Base-by-base conservation (phyloP, 768 basidiomycete species). In the Phylloporus arenicola region DNA sequence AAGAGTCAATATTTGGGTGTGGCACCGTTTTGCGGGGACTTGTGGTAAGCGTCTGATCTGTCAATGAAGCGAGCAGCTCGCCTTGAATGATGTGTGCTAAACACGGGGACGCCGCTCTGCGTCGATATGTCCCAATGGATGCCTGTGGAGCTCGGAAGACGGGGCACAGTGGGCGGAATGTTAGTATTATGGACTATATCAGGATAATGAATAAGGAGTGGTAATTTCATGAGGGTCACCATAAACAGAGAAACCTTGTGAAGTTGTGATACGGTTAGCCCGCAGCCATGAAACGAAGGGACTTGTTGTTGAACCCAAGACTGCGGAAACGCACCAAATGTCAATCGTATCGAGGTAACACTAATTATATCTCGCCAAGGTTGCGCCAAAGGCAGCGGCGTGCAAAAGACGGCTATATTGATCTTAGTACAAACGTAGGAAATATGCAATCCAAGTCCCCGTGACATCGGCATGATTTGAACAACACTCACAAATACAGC, bases 401-500 rank as follows among this genome's bases (percentile, higher is more conserved):
- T 10, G 8, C 2, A 19, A 19, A 13, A 39, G 20, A 19, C 10
- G 10, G 38, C 19, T 39, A 39, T 25, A 50, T 58, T 47, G n/a
- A 39, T 48, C 38, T 22, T 29, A 48, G 29, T n/a, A 29, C 9
- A 31, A 16, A 42, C 12, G 20, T 35, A 40, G 46, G 31, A 34
- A 41, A 41, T 25, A 51, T 42, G 19, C 13, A 22, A 50, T 44
- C 34, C 47, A 48, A 39, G 42, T 57, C 41, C 8, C 24, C 40
- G 24, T 25, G 24, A 16, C 22, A 24, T 25, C 8, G 19, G 3
- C 29, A 45, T 14, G 45, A 31, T 31, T 10, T 2, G 29, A 24
- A 46, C 22, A 44, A n/a, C n/a, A 62, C 59, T 53, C 52, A 52
- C 54, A 4, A 60, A 37, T 43, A 31, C 40, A 45, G 39, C 25